phyloP scores from a whole-genome alignment of 495 filamentous ascomycete species.

The Daldinia childiae region DNA sequence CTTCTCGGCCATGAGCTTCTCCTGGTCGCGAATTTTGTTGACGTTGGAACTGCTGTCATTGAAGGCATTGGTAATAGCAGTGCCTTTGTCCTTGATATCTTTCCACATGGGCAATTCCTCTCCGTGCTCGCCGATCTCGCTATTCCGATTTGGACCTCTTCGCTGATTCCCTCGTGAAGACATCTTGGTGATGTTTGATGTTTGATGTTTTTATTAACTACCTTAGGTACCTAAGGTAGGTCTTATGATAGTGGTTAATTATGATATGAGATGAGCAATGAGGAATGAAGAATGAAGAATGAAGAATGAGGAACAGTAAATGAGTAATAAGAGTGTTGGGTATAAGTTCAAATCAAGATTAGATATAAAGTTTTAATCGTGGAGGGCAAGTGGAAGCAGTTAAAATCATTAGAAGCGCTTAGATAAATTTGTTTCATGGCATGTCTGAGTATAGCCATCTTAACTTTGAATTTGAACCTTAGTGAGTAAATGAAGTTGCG shows the following conservation, averaged over 20 bases:
- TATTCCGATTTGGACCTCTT: slow-evolving; percentile 60
- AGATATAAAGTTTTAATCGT: too few species aligned
- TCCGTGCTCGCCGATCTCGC: slow-evolving; percentile 55
- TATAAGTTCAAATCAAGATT: too few species aligned
- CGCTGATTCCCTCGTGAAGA: slow-evolving; percentile 57
- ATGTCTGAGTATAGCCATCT: slow-evolving; percentile 5
- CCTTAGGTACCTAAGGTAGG: background rate
- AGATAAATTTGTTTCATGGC: slow-evolving; percentile 6
- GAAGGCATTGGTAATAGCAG: slow-evolving; percentile 49
- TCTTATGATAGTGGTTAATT: background rate
- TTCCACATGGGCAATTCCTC: slow-evolving; percentile 59
- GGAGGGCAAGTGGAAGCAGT: slow-evolving; percentile 3
- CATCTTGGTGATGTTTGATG: slow-evolving; percentile 46
- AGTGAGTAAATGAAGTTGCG: too few species aligned
- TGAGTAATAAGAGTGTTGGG: background rate
- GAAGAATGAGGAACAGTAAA: background rate
- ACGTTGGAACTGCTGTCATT: slow-evolving; percentile 55
- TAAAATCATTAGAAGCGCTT: background rate
- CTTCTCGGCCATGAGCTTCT: slow-evolving; percentile 56
- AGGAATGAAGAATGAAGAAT: background rate
- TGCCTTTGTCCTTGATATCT: slow-evolving; percentile 56
- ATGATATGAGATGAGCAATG: background rate
- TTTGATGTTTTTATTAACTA: background rate
- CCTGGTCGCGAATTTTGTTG: slow-evolving; percentile 53
- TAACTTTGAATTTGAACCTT: too few species aligned